A percentile compares a stretch with the other conserved stretches of the same genome.
Conservation (phyloP, 1,139 yeast genomes). For the Magnusiomyces tetraspermus region DNA sequence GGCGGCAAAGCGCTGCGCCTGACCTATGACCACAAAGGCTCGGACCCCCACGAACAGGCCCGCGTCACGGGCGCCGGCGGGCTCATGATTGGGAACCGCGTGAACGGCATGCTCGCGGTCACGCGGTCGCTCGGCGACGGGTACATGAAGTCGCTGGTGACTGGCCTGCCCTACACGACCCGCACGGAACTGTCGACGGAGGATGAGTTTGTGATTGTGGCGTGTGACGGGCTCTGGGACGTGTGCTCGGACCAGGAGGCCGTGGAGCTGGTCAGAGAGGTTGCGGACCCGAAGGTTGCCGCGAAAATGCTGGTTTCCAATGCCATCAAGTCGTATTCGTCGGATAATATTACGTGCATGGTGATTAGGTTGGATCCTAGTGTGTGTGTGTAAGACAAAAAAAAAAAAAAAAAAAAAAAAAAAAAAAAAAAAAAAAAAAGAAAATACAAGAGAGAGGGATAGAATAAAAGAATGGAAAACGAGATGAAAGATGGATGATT, state of each 20-base stretch:
- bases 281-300: slow-evolving; percentile 54
- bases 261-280: slow-evolving; percentile 53
- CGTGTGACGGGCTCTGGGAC: slow-evolving; percentile 96
- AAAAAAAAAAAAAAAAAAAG: too few species aligned
- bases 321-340: slow-evolving; percentile 72
- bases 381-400: slow-evolving; percentile 25
- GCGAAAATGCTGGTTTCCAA: slow-evolving; percentile 59
- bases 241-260: slow-evolving; percentile 77
- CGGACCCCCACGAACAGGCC: slow-evolving; percentile 66
- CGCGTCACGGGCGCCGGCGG: slow-evolving; percentile 79
- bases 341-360: slow-evolving; percentile 93
- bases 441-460: background rate
- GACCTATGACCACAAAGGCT: slow-evolving; percentile 91
- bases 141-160: slow-evolving; percentile 80
- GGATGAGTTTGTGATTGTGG: slow-evolving; percentile 73
- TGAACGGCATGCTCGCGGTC: slow-evolving; percentile 91
- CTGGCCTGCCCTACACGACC: slow-evolving; percentile 89
- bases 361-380: slow-evolving; percentile 52
- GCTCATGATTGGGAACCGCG: slow-evolving; percentile 78
- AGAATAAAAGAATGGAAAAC: background rate
- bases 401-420: too few species aligned
- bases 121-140: slow-evolving; percentile 92
- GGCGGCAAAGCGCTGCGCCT: slow-evolving; percentile 65
- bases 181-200: slow-evolving; percentile 57
- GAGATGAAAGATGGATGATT: background rate